phyloP scores from a whole-genome alignment of 148 eudicot genomes.

The Selenicereus undatus region DNA sequence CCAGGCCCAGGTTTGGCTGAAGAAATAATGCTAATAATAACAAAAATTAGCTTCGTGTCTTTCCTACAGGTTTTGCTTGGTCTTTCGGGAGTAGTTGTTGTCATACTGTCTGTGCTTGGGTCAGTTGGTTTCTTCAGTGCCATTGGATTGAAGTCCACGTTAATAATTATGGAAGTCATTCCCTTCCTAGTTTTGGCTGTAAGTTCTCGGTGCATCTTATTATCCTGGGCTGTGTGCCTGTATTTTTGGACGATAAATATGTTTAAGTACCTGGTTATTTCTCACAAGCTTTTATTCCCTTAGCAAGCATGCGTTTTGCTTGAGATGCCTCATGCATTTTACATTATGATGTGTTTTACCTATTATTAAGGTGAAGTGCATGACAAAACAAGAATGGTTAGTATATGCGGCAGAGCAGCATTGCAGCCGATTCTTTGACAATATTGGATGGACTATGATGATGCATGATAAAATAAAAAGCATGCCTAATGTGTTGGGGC shows the following conservation, averaged over 20 bases:
- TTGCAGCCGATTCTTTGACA: neutral
- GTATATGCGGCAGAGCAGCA: neutral
- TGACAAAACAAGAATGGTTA: neutral
- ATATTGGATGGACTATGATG: neutral
- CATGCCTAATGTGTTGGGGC: neutral
- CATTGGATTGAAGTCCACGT: constrained; percentile 58
- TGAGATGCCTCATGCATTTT: neutral
- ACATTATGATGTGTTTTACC: neutral
- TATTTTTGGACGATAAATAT: constrained; percentile 1
- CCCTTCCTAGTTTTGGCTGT: constrained; percentile 70
- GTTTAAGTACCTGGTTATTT: neutral
- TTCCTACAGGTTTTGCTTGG: constrained; percentile 55
- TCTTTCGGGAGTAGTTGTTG: constrained; percentile 60
- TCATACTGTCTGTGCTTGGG: constrained; percentile 60
- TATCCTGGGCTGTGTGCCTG: neutral
- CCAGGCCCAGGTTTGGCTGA: neutral
- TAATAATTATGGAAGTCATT: constrained; percentile 66
- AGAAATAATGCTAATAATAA: neutral
- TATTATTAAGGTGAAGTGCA: neutral
- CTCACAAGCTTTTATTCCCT: neutral
- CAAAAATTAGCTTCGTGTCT: neutral
- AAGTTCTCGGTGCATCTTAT: constrained; percentile 22
- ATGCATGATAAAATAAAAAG: neutral
- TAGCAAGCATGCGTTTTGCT: neutral
- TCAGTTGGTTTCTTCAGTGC: constrained; percentile 68